Conservation (phyloP, 768 basidiomycete genomes). For the Mycena latifolia region DNA sequence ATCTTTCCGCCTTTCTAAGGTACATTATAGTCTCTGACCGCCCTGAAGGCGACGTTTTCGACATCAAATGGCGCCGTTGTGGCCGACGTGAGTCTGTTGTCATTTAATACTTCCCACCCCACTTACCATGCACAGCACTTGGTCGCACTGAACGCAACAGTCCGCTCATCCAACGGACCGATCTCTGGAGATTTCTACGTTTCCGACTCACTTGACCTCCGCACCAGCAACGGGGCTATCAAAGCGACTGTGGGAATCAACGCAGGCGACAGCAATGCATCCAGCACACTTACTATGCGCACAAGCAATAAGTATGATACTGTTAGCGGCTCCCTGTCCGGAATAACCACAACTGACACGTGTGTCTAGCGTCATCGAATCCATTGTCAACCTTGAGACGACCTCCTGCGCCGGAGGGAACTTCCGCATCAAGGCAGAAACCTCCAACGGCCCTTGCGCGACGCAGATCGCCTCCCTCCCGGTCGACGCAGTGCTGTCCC, state of each 20-base stretch:
- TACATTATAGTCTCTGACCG: constrained; percentile 37
- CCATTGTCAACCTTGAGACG: constrained; percentile 49
- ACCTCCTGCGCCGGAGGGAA: constrained; percentile 40
- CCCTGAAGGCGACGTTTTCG: constrained; percentile 34
- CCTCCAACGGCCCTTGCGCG: constrained; percentile 44
- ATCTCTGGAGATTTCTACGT: constrained; percentile 59
- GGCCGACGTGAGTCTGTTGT: constrained; percentile 12
- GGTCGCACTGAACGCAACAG: constrained; percentile 38
- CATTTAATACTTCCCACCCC: background rate
- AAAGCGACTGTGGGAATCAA: constrained; percentile 51
- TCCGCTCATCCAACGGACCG: constrained; percentile 49
- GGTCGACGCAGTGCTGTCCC: constrained; percentile 48
- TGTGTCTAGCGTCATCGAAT: constrained; percentile 46
- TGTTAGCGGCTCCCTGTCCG: background rate
- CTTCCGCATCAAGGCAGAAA: constrained; percentile 47
- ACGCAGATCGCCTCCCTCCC: constrained; percentile 48
- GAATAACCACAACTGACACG: background rate
- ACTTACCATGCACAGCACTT: constrained; percentile 45
- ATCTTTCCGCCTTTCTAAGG: background rate
- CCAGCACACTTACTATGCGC: constrained; percentile 46
- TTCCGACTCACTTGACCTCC: constrained; percentile 50
- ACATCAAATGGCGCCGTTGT: constrained; percentile 41
- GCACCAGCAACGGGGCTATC: constrained; percentile 58
- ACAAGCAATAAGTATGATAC: constrained; percentile 57
- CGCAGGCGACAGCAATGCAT: constrained; percentile 39